Percentiles rank a stretch among this genome's conserved stretches.
Conservation (phyloP, 2,329 filamentous ascomycete species). For the Monosporascus sp. region DNA sequence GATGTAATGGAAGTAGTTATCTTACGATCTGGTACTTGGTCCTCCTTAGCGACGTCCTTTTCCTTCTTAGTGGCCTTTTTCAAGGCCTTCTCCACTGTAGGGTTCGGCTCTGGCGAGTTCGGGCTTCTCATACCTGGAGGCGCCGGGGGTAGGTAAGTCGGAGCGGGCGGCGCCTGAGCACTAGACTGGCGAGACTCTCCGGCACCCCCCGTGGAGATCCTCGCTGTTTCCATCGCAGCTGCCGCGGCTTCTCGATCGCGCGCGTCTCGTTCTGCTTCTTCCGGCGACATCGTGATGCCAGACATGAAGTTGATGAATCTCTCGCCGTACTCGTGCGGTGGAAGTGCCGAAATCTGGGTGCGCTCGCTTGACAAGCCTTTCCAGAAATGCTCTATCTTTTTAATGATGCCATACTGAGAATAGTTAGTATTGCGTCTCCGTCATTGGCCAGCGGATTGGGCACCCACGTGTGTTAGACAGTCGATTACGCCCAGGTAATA, state of each 20-base stretch:
- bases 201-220: constrained; percentile 2
- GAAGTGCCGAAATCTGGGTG: constrained; percentile 85
- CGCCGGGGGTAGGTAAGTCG: constrained; percentile 26
- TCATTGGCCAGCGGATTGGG: not conserved
- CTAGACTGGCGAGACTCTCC: not conserved
- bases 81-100: constrained; percentile 23
- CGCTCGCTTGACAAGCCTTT: constrained; percentile 84
- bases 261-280: constrained; percentile 70
- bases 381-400: constrained; percentile 94
- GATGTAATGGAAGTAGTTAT: constrained; percentile 22
- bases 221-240: constrained; percentile 28
- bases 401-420: constrained; percentile 79
- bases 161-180: constrained; percentile 15
- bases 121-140: constrained; percentile 27
- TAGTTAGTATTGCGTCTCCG: constrained; percentile 11
- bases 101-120: constrained; percentile 24
- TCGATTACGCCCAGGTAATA: constrained; percentile 99
- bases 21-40: constrained; percentile 25
- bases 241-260: constrained; percentile 51
- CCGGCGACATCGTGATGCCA: constrained; percentile 81
- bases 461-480: constrained; percentile 88
- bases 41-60: constrained; percentile 24
- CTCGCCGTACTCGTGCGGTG: constrained; percentile 85
- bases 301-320: constrained; percentile 91
- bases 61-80: constrained; percentile 24